Evolutionary conservation across 805 yeast genomes (phyloP).

Genomic region (Kodamaea restingae): DNA sequence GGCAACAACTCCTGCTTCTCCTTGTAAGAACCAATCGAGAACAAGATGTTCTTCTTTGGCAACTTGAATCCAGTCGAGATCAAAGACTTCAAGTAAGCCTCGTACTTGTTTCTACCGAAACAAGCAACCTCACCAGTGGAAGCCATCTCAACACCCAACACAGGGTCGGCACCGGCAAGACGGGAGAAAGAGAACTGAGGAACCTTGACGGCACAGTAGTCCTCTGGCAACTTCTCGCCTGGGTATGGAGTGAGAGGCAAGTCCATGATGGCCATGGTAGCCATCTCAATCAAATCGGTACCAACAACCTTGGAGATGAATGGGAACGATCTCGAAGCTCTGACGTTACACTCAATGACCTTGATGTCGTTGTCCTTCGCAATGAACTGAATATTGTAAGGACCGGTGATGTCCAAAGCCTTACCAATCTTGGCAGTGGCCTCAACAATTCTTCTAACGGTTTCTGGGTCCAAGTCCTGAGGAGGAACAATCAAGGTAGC

Average conservation of each 20-base stretch:
- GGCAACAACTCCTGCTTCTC: slow-evolving; percentile 94
- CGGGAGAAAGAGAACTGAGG: slow-evolving; percentile 98
- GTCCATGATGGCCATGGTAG: slow-evolving; percentile 92
- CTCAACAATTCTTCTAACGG: slow-evolving; percentile 84
- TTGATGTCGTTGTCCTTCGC: slow-evolving; percentile 94
- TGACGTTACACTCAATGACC: slow-evolving; percentile 97
- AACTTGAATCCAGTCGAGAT: slow-evolving; percentile 92
- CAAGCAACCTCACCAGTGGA: slow-evolving; percentile 99
- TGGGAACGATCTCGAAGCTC: slow-evolving; percentile 99
- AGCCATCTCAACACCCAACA: slow-evolving; percentile 98
- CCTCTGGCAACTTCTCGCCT: slow-evolving; percentile 79
- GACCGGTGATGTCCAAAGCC: slow-evolving; percentile 95
- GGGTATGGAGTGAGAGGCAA: slow-evolving; percentile 88
- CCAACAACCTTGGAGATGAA: slow-evolving; percentile 97
- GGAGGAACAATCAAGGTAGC: slow-evolving; percentile 97
- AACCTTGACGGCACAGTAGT: slow-evolving; percentile 93
- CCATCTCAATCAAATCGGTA: slow-evolving; percentile 93
- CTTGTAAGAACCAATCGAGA: slow-evolving; percentile 94
- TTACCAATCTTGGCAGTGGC: slow-evolving; percentile 95
- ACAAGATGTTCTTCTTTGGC: slow-evolving; percentile 90
- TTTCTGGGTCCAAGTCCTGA: slow-evolving; percentile 88
- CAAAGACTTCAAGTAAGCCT: slow-evolving; percentile 93
- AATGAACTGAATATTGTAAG: slow-evolving; percentile 94
- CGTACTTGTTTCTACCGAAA: slow-evolving; percentile 93
- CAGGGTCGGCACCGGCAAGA: slow-evolving; percentile 96